Evolutionary conservation across 768 basidiomycete species (phyloP), one percentile per base, ranked within the genome.

Genomic region (Trametes meyenii): DNA sequence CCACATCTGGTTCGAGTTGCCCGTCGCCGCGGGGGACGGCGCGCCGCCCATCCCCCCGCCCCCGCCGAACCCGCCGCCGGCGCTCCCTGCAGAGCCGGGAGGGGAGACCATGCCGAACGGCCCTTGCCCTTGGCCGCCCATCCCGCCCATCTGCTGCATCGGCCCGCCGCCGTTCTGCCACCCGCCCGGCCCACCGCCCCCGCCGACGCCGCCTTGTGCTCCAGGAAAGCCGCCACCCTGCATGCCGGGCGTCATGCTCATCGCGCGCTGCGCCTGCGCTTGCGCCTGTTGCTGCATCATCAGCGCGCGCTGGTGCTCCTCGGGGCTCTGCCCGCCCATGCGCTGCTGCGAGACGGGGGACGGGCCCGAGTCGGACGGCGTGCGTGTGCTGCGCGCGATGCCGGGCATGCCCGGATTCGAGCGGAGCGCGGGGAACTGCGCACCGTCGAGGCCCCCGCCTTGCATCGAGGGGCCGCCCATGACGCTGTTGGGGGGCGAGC

Each of bases 301-400:
- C 51, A 69, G 68, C 50, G 76, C 72, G 33, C 78, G 74, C 55
- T 72, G 75, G 36, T 72, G 75, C 39, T 78, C 76, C 39, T 74
- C 76, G 46, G 66, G 62, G 50, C 67, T 62, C 53, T 67, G 83
- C 77, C 60, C 78, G 79, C 77, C 86, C 78, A 33, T 79, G 76
- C 24, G 71, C 5, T 72, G 70, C 44, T 76, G 74, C 24, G 78
- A 77, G n/a, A 64, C 76, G 1, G 79, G 79, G 1, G 79, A 81
- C 56, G 77, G 76, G 2, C 77, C 76, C 38, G 80, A 77, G 61
- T 91, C 89, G 17, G 88, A 85, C n/a, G 90, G 90, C 43, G 90
- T 90, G 57, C 89, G 80, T 51, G 84, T 83, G 66, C 85, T 90
- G 67, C 90, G 79, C 21, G 89, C 87, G 54, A 92, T 92, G 13